Percentiles rank a stretch among this genome's conserved stretches.
Conservation (phyloP, 2,329 filamentous ascomycete genomes). For the Cordyceps pruinosa region DNA sequence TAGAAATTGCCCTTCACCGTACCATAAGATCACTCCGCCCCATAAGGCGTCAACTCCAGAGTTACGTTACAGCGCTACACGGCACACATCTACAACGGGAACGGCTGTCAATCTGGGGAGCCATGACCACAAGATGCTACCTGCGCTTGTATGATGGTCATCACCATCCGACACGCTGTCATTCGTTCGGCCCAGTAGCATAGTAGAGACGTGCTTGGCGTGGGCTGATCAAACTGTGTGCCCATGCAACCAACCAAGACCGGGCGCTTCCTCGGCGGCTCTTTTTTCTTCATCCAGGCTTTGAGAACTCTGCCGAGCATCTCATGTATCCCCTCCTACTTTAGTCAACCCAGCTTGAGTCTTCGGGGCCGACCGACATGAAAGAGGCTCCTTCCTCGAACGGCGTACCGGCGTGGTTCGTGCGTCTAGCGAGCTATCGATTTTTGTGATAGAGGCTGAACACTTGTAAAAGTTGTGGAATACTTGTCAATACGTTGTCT, state of each 20-base stretch:
- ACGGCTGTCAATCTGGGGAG: neutral
- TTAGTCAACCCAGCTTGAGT: neutral
- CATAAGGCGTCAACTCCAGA: neutral
- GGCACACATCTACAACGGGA: neutral
- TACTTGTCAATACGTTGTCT: no score
- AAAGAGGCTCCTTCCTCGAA: neutral
- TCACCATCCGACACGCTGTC: neutral
- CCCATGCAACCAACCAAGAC: neutral
- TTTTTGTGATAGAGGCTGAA: no score
- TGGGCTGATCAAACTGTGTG: no score
- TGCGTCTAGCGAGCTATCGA: no score
- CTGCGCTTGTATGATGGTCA: neutral
- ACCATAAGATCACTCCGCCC: neutral
- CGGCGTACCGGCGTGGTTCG: no score
- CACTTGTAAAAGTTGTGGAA: no score
- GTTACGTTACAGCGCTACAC: neutral
- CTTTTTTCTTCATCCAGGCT: neutral
- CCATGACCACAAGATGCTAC: neutral
- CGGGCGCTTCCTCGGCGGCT: conserved; percentile 1
- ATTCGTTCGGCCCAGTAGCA: neutral
- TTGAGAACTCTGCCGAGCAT: neutral
- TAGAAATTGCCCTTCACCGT: neutral
- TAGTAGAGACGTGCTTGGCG: neutral
- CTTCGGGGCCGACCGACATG: neutral
- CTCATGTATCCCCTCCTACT: neutral